Conservation (phyloP, 768 basidiomycete species). For the Tricholoma hemisulphureum region DNA sequence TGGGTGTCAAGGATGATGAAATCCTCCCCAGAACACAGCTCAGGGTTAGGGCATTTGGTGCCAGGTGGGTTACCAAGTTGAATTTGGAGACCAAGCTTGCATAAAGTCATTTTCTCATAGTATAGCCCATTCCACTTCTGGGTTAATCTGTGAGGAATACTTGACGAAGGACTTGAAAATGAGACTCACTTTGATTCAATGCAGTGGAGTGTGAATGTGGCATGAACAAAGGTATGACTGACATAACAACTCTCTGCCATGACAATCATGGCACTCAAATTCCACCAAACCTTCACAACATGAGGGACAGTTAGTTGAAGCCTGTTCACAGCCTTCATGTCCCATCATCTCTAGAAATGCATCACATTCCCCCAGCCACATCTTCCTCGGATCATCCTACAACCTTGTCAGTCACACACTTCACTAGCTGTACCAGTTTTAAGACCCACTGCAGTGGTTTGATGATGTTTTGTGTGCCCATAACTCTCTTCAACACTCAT, state of each 20-base stretch:
- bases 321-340: constrained; percentile 1
- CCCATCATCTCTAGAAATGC: background rate
- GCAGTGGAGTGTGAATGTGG: background rate
- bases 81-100: constrained; percentile 10
- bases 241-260: background rate
- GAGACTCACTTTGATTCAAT: constrained; percentile 4
- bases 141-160: background rate
- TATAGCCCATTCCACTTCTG: constrained; percentile 7
- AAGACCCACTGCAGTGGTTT: constrained; percentile 6
- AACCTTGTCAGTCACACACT: background rate
- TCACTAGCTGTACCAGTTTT: background rate
- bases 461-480: background rate
- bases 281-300: background rate
- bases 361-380: background rate
- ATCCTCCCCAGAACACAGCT: constrained; percentile 9
- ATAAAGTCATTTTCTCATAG: constrained; percentile 12
- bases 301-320: background rate
- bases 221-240: background rate
- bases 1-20: constrained; percentile 30
- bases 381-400: constrained; percentile 1
- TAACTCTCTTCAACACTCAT: background rate
- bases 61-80: constrained; percentile 2
- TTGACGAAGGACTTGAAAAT: background rate
- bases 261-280: background rate
- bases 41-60: constrained; percentile 12